Evolutionary conservation across 1,139 yeast species (phyloP).

Genomic region (Candida tropicalis): DNA sequence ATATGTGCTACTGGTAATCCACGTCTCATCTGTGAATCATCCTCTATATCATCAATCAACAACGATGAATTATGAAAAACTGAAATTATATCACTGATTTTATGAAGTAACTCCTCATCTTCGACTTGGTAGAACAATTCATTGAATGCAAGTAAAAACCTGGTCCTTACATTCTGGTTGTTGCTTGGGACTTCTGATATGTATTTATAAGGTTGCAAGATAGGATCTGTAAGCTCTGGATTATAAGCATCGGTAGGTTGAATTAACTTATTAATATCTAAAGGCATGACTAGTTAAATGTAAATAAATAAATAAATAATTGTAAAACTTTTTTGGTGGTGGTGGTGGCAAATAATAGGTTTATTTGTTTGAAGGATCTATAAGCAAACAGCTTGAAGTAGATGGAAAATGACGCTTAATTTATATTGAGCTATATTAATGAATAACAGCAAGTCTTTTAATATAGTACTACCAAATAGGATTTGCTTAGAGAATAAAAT

Average conservation of each 20-base stretch:
- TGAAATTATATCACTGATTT: conserved; percentile 28
- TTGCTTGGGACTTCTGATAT: conserved; percentile 35
- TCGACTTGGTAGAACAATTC: conserved; percentile 31
- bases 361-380: neutral
- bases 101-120: conserved; percentile 19
- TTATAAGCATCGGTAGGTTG: conserved; percentile 3
- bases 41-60: conserved; percentile 84
- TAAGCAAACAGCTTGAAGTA: too few relatives aligned
- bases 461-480: too few relatives aligned
- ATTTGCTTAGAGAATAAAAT: too few relatives aligned
- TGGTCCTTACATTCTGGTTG: conserved; percentile 31
- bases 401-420: neutral
- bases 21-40: conserved; percentile 65
- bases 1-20: conserved; percentile 80
- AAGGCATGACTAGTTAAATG: neutral
- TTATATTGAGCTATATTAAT: neutral
- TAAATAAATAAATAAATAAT: neutral
- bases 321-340: too few relatives aligned
- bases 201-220: conserved; percentile 32
- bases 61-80: conserved; percentile 34
- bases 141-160: conserved; percentile 36
- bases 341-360: conserved; percentile 3
- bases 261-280: conserved; percentile 12
- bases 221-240: conserved; percentile 9
- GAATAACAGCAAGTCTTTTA: too few relatives aligned